Conservation (phyloP, 306 rosid species). For the Begonia loranthoides region DNA sequence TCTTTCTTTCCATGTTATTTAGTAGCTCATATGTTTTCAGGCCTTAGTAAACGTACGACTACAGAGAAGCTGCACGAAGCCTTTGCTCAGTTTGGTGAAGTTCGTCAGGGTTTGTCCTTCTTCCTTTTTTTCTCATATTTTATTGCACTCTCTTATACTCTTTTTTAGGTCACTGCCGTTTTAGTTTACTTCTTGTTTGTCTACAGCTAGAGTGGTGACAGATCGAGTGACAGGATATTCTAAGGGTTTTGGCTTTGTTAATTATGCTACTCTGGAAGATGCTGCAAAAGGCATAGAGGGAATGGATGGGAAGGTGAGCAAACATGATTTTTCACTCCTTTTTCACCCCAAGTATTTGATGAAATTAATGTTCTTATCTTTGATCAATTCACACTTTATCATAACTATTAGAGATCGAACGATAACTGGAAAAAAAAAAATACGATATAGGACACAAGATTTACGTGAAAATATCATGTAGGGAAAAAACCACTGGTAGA, state of each 20-base stretch:
- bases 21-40: constrained; percentile 19
- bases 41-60: constrained; percentile 86
- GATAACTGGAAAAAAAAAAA: too few relatives aligned
- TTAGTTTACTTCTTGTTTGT: constrained; percentile 4
- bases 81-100: constrained; percentile 79
- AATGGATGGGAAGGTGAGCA: constrained; percentile 90
- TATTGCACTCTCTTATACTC: neutral
- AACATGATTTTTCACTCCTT: neutral
- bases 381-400: too few relatives aligned
- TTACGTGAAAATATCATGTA: too few relatives aligned
- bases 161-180: neutral
- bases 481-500: too few relatives aligned
- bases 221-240: constrained; percentile 85
- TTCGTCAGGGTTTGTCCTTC: constrained; percentile 43
- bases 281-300: constrained; percentile 87
- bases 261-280: constrained; percentile 63
- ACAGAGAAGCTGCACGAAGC: constrained; percentile 54
- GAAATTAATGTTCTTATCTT: too few relatives aligned
- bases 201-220: constrained; percentile 81
- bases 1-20: too few relatives aligned
- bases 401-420: too few relatives aligned
- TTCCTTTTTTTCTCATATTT: neutral
- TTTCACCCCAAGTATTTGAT: too few relatives aligned
- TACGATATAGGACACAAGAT: too few relatives aligned
- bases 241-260: constrained; percentile 90